Evolutionary conservation across 2,329 filamentous ascomycete genomes (phyloP), one percentile per base, ranked within the genome.

Genomic region (Aspergillus puulaauensis): DNA sequence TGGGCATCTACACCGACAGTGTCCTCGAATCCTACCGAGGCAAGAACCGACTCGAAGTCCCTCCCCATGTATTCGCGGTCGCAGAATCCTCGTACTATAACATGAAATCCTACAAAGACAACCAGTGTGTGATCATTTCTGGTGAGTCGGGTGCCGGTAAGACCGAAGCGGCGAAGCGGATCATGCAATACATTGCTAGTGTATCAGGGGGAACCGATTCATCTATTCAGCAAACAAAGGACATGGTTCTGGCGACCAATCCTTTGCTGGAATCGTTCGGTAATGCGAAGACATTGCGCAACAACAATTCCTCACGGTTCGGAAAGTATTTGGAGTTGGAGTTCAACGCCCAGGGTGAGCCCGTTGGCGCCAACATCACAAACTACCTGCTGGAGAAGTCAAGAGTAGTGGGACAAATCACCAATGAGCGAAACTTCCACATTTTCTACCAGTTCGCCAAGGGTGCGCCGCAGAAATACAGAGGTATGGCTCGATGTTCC

Each of bases 391-490:
- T 99, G 53, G 95, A 99, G 75, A 98, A 98, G 81, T 88, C 91
- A 48, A 85, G 95, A 79, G 95, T 99, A 17, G 92, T 96, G 9
- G 92, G 93, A 15, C 95, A 98, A 79, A 98, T 98, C 66, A 82
- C 80, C 58, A 96, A 97, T 74, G 95, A 99, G 82, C 87, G 95
- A 66, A 98, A 96, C 78, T 99, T 99, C 76, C 95, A 99, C 78
- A 98, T 99, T 69, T 99, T 99, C 75, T 99, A 99, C 78, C 95
- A 99, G 75, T 97, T 98, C 75, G 91, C 95, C 47, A 99, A 98
- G 78, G 92, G 90, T 4, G 93, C 93, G 9, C 90, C 92, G n/a
- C 83, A 89, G 65, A 86, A 89, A 58, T 96, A 98, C 76, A 84
- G 91, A 73, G 80, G 80, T 82, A 75, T 59, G 70, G 4, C 4